Base-by-base conservation (phyloP, 2,329 filamentous ascomycete species). In the Verticillium nubilum region DNA sequence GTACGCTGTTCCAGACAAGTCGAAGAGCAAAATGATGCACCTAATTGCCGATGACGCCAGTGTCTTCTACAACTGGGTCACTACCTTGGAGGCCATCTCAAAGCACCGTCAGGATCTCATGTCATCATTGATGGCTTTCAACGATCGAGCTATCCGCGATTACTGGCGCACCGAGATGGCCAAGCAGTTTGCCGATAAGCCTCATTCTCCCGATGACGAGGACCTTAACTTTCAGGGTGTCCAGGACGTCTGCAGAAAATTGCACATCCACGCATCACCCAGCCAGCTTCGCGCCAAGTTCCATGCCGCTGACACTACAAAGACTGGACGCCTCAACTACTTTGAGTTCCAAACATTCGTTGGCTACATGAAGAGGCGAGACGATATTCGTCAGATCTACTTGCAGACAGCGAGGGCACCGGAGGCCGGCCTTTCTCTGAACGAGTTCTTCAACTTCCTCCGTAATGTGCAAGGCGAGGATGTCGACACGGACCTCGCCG, bases 131-230 rank as follows among this genome's bases (percentile, higher is more conserved):
- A 91, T 94, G 73, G 87, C 91, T 5, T 96, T 93, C 70, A 87
- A 90, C 64, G 88, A 96, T 69, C 88, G 88, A 65, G 92, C 91
- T 54, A 85, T 97, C 57, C 86, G 87, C 58, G 84, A 86, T 54
- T 93, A 96, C 73, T 99, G 95, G 95, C 85, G 87, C 62, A 86
- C 84, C 52, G 92, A 96, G 71, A 95, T 96, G 86, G 80, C 83
- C 29, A 87, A 87, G 68, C 82, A 89, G 59, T 86, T 83, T 63
- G 78, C 80, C 12, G 83, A 81, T 6, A 75, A 71, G 57, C 73
- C 77, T 9, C 78, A 81, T 58, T 70, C 73, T 2, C 73, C 79
- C 5, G 85, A 85, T 28, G 84, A 88, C 6, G 89, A 92, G 67
- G 85, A 84, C 58, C 86, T 98, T 57, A 88, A 94, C 65, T 85